These are phyloP conservation scores for Bjerkandera adusta DNA, from an alignment of 1,284 basidiomycete genomes.

Conservation along the genomic window DNA sequence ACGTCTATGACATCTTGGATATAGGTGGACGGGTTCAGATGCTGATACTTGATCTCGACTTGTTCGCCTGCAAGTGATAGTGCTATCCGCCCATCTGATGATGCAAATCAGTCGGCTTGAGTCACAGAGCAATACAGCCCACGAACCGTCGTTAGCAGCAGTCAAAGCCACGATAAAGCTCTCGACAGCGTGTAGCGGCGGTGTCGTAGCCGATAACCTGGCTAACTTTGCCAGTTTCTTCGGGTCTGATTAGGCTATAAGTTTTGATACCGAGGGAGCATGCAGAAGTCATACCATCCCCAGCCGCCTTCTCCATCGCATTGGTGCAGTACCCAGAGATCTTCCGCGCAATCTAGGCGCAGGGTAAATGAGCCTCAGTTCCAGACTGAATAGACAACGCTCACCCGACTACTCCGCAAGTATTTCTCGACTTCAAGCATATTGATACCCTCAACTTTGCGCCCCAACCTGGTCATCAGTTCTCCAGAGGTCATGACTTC, in stretches of 20 bases:
- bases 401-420: slow-evolving; percentile 80
- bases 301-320: slow-evolving; percentile 49
- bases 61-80: slow-evolving; percentile 47
- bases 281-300: slow-evolving; percentile 30
- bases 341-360: slow-evolving; percentile 59
- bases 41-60: slow-evolving; percentile 85
- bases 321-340: slow-evolving; percentile 82
- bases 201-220: slow-evolving; percentile 42
- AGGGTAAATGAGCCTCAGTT: neutral
- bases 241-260: slow-evolving; percentile 20
- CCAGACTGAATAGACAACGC: neutral
- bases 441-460: slow-evolving; percentile 73
- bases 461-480: slow-evolving; percentile 67
- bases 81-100: slow-evolving; percentile 65
- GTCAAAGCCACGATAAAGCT: slow-evolving; percentile 83
- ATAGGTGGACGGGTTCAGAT: slow-evolving; percentile 89
- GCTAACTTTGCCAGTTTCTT: slow-evolving; percentile 31
- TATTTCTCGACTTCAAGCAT: slow-evolving; percentile 83
- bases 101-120: neutral
- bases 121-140: neutral
- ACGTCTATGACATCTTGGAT: slow-evolving; percentile 82
- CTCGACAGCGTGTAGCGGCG: slow-evolving; percentile 84
- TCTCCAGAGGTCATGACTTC: slow-evolving; percentile 67
- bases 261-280: neutral
- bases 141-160: slow-evolving; percentile 77